phyloP scores from a whole-genome alignment of 83 land plant genomes.

The Larix sibirica region DNA sequence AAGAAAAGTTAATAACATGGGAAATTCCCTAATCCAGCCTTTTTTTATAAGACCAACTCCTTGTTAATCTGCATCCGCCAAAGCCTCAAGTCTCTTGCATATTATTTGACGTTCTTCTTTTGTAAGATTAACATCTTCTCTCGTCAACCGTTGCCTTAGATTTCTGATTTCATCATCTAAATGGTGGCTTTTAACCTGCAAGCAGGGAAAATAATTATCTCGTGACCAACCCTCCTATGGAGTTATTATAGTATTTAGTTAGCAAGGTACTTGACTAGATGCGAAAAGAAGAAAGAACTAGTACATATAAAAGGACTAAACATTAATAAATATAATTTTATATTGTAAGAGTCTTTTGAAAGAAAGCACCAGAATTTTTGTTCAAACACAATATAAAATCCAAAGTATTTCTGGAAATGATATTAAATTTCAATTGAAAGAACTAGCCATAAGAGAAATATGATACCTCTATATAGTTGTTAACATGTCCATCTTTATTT shows the following conservation, averaged over 20 bases:
- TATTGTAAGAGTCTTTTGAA: no score
- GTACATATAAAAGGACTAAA: no score
- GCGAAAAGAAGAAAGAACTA: not conserved
- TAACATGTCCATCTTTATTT: constrained; percentile 88
- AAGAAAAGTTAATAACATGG: not conserved
- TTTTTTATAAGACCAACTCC: not conserved
- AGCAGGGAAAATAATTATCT: not conserved
- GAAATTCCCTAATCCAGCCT: not conserved
- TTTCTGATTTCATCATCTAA: constrained; percentile 15
- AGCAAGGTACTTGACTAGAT: not conserved
- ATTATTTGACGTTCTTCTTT: constrained; percentile 40
- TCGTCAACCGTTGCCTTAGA: constrained; percentile 36
- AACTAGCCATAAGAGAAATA: no score
- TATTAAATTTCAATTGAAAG: no score
- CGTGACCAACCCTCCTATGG: not conserved
- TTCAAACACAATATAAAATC: no score
- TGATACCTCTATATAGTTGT: constrained; percentile 77
- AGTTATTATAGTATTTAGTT: constrained; percentile 3
- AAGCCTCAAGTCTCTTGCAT: constrained; percentile 9
- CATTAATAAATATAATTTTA: no score
- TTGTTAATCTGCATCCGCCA: not conserved
- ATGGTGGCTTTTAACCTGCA: constrained; percentile 40
- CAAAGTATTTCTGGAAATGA: no score
- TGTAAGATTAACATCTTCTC: constrained; percentile 41
- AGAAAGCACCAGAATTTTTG: no score